A percentile compares a stretch with the other conserved stretches of the same genome.
Conservation (phyloP, 2,329 filamentous ascomycete species). For the Alternaria hordeiaustralica region DNA sequence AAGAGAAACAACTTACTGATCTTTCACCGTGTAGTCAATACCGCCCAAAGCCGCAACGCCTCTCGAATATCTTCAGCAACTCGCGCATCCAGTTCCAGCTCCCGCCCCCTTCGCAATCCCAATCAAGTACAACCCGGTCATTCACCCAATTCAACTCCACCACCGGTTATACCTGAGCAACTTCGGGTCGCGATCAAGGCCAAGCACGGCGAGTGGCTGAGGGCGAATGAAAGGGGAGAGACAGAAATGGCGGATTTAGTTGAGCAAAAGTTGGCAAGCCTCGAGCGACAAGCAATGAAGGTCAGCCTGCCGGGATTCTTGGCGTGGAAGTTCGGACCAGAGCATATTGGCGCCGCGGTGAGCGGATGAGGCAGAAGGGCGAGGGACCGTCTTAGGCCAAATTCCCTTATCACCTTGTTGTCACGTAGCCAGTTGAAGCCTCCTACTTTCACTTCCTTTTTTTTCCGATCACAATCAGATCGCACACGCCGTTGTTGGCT, state of each 20-base stretch:
- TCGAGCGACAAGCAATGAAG: neutral
- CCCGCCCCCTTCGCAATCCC: neutral
- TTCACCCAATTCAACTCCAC: neutral
- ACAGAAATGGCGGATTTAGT: neutral
- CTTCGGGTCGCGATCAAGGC: neutral
- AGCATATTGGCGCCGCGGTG: neutral
- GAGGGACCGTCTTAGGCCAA: neutral
- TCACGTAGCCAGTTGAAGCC: neutral
- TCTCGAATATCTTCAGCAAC: neutral
- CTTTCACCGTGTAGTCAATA: neutral
- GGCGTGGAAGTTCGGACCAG: neutral
- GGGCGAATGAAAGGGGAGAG: neutral
- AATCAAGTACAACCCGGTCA: neutral
- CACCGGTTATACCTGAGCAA: neutral
- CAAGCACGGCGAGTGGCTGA: neutral
- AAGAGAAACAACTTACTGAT: neutral
- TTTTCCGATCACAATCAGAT: neutral
- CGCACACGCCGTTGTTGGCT: neutral
- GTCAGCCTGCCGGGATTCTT: neutral
- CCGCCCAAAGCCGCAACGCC: neutral
- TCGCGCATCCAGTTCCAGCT: neutral
- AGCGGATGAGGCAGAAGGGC: neutral
- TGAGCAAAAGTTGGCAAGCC: neutral
- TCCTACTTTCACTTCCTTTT: neutral
- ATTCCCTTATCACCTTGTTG: neutral